Evolutionary conservation across 352 stramenopile genomes (phyloP), one percentile per base, ranked within the genome.

Genomic region (Phytophthora tentaculata): DNA sequence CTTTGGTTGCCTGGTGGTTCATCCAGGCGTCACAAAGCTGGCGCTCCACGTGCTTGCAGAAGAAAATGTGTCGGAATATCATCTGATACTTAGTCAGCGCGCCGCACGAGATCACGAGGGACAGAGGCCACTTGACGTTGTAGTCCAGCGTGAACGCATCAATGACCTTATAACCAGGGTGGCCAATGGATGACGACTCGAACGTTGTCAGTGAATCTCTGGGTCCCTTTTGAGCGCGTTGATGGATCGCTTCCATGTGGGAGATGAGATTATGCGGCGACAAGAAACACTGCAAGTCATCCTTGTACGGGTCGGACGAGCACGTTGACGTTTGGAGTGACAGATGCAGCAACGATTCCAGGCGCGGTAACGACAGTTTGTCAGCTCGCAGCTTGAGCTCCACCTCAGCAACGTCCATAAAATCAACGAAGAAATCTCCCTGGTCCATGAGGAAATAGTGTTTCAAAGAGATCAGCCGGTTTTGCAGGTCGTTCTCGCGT

Each of bases 381-480:
- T 95, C 76, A 17, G 88, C 86, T 16, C 84, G 77, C 56, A 92
- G 61, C 60, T 94, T 94, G 13, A 99, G 83, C 64, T 99, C 97
- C 37, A 88, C 83, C 69, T 98, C 96, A 0, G 97, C 97, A 5
- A 94, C 80, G 67, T 99, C 96, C 72, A 99, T 93, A 74, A 99
- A 99, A 64, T 99, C 92, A 14, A 98, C 91, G 59, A 99, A 98
- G 62, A 99, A 98, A 65, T 99, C 97, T 26, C 98, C 98, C 73
- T 99, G 97, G 65, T 99, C 96, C 74, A 99, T 94, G 6, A 99
- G 77, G 55, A 99, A 99, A 76, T 99, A 99, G 60, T 98, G 96
- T 69, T 98, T 98, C 61, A 99, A 79, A 16, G 95, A 96, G 20
- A 76, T 66, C 12, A 97, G 56, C 4, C 90, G 84, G 43, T 87